Evolutionary conservation across 345 rosid genomes (phyloP).

Genomic region (Laguncularia racemosa): DNA sequence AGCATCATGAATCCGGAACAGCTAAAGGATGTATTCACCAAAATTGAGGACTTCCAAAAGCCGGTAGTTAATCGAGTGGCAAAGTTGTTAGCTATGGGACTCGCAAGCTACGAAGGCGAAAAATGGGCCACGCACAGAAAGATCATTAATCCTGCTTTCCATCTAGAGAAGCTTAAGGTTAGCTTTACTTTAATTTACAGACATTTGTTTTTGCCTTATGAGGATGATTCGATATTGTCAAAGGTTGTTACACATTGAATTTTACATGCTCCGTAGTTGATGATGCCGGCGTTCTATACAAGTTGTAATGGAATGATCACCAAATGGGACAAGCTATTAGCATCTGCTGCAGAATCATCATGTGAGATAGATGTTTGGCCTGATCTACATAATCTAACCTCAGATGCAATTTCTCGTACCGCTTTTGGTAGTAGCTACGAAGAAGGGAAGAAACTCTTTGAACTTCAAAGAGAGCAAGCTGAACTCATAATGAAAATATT

Average conservation of each 20-base stretch:
- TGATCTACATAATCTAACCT: slow-evolving; percentile 24
- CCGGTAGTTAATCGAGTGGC: slow-evolving; percentile 20
- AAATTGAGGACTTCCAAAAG: slow-evolving; percentile 27
- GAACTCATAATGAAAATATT: slow-evolving; percentile 24
- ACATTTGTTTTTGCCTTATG: no score
- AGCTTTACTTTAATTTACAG: background rate
- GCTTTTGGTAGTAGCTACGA: slow-evolving; percentile 32
- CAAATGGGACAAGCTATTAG: slow-evolving; percentile 29
- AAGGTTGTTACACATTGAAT: no score
- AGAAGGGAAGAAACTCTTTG: slow-evolving; percentile 35
- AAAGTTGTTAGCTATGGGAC: slow-evolving; percentile 24
- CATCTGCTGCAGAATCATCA: slow-evolving; percentile 9
- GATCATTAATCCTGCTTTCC: slow-evolving; percentile 51
- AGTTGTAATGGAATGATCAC: slow-evolving; percentile 27
- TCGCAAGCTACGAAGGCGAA: slow-evolving; percentile 32
- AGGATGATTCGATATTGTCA: background rate
- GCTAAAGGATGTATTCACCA: slow-evolving; percentile 27
- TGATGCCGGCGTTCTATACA: slow-evolving; percentile 20
- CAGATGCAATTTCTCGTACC: slow-evolving; percentile 35
- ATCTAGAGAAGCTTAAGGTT: slow-evolving; percentile 55
- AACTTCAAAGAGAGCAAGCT: slow-evolving; percentile 27
- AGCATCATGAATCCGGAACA: slow-evolving; percentile 35
- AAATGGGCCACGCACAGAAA: slow-evolving; percentile 50
- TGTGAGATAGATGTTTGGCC: slow-evolving; percentile 34
- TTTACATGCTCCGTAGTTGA: slow-evolving; percentile 7